phyloP scores from a whole-genome alignment of 305 asterid genomes.

The Fraxinus velutina region DNA sequence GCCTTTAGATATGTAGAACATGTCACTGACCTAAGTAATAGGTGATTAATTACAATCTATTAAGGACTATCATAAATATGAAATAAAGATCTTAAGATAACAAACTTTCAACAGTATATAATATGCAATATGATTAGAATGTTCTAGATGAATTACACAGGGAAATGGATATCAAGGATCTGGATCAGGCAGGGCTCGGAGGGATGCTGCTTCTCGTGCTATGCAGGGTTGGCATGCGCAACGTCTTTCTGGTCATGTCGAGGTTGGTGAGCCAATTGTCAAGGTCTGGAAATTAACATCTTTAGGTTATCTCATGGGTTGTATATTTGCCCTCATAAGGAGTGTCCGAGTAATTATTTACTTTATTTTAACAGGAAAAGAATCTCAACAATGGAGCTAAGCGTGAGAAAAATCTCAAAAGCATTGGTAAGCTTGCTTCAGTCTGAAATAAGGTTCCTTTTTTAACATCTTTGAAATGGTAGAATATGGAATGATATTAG shows the following conservation, averaged over 20 bases:
- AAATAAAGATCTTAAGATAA: not conserved
- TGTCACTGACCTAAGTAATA: not conserved
- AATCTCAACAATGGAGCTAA: slow-evolving; percentile 50
- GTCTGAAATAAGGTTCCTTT: slow-evolving; percentile 3
- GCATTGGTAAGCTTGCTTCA: slow-evolving; percentile 59
- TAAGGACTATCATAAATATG: not conserved
- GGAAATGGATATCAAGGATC: slow-evolving; percentile 73
- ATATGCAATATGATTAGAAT: slow-evolving; percentile 13
- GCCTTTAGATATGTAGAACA: not conserved
- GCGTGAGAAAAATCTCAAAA: slow-evolving; percentile 83
- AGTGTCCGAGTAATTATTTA: slow-evolving; percentile 6
- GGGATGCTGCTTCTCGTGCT: slow-evolving; percentile 96
- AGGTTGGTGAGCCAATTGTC: slow-evolving; percentile 57
- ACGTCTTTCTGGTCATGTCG: slow-evolving; percentile 57
- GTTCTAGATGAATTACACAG: slow-evolving; percentile 36
- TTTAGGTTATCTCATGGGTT: slow-evolving; percentile 10
- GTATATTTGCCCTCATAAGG: slow-evolving; percentile 5
- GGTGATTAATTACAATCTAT: not conserved
- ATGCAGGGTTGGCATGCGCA: slow-evolving; percentile 97
- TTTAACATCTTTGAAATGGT: slow-evolving; percentile 2
- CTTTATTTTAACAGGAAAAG: slow-evolving; percentile 60
- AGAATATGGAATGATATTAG: not conserved
- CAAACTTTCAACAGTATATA: not conserved
- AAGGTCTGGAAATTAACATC: slow-evolving; percentile 45
- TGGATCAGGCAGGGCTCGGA: slow-evolving; percentile 81